Evolutionary conservation across 2,329 filamentous ascomycete genomes (phyloP).

Genomic region (Sphaerulina musiva): DNA sequence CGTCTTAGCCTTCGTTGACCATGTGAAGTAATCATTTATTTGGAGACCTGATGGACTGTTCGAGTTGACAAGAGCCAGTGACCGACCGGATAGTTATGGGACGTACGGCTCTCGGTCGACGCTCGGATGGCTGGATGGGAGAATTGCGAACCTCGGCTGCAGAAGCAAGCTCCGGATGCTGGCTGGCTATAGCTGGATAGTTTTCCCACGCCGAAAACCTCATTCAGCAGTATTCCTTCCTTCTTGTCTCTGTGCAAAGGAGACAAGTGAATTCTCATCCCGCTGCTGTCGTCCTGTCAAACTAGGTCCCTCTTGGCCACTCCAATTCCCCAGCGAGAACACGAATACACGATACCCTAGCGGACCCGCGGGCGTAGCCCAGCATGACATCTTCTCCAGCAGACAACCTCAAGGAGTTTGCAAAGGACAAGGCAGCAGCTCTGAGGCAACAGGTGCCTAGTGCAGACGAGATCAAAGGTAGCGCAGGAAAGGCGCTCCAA

Average conservation of each 20-base stretch:
- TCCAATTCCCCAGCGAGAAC: neutral
- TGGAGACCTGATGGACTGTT: neutral
- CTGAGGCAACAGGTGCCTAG: conserved; percentile 19
- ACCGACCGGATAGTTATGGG: neutral
- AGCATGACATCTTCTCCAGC: conserved; percentile 17
- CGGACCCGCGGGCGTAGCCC: conserved; percentile 9
- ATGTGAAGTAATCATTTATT: neutral
- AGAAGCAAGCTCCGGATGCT: neutral
- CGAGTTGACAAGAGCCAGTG: neutral
- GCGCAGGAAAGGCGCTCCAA: conserved; percentile 18
- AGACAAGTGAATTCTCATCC: no score
- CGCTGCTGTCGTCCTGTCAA: no score
- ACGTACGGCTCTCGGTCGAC: neutral
- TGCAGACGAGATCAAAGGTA: conserved; percentile 14
- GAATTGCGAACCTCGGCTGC: neutral
- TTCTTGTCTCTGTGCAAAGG: no score
- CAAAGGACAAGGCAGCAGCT: conserved; percentile 18
- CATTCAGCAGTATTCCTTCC: no score
- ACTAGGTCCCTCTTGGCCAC: neutral
- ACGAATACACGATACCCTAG: neutral
- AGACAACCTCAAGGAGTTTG: conserved; percentile 19
- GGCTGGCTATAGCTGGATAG: no score
- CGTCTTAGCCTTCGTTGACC: neutral
- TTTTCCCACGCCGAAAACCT: no score
- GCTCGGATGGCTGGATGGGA: neutral